Evolutionary conservation across 1,284 basidiomycete species (phyloP), one percentile per base, ranked within the genome.

Genomic region (Tilletia indica): DNA sequence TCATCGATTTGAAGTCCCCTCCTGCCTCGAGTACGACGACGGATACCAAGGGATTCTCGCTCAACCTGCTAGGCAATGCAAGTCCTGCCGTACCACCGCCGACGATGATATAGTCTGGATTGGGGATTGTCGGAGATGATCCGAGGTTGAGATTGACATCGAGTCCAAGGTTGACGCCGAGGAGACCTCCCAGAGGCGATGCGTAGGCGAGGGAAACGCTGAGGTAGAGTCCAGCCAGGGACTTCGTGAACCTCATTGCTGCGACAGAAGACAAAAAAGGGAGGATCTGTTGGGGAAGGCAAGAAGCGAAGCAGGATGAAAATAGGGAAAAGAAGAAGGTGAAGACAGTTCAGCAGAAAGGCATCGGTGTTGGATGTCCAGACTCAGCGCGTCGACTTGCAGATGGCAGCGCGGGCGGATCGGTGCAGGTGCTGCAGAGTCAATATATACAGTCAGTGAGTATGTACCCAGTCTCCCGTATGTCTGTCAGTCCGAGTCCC

Each of bases 21-120:
- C 78, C 78, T 0, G 78, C 78, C 66, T 80, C 78, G 25, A 81
- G 72, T 3, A 81, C 79, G 38, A 72, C 72, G n/a, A 81, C 79
- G 1, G 76, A 77, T 25, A 77, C 72, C 25, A 19, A 45, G 49
- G 76, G 71, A 49, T 80, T 73, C 64, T 81, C 77, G 25, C 72
- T 74, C 2, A 81, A 74, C n/a, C 79, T 74, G 0, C n/a, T 70
- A 4, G 79, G 78, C 3, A 81, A 71, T 3, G 77, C 73, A 70
- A 81, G 72, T 11, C 79, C 79, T 1, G 76, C 71, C 0, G 77
- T 80, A 21, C 79, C 79, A 25, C 71, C 77, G 4, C 78, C 79
- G 4, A 79, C 77, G n/a, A 79, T 70, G 39, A 80, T 51, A 61
- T 80, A 79, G 68, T 80, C 77, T 2, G 58, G 19, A 25, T 16